Evolutionary conservation across 306 rosid species (phyloP).

Genomic region (Calophaca sinica): DNA sequence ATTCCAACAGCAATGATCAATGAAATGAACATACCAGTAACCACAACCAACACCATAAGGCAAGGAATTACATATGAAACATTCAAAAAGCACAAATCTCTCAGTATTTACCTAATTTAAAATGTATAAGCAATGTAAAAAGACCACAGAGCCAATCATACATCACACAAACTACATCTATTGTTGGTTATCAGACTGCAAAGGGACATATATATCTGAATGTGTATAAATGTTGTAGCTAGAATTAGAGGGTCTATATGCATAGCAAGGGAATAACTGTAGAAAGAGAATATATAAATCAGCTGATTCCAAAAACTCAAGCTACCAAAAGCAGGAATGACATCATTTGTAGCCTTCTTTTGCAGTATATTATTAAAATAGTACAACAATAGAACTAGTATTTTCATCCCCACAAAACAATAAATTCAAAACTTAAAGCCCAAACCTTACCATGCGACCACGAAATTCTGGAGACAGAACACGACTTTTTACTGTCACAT

Average conservation of each 20-base stretch:
- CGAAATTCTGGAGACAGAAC: slow-evolving; percentile 92
- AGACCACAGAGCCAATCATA: not conserved
- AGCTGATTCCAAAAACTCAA: slow-evolving; percentile 30
- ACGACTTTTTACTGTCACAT: slow-evolving; percentile 79
- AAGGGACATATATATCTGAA: not conserved
- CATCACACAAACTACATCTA: not conserved
- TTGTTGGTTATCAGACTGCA: no score
- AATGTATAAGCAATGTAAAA: not conserved
- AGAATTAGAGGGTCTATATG: no score
- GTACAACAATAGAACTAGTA: slow-evolving; percentile 3
- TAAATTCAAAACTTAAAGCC: slow-evolving; percentile 26
- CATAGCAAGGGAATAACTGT: no score
- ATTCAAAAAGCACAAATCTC: no score
- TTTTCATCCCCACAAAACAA: slow-evolving; percentile 31
- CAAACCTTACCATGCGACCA: slow-evolving; percentile 92
- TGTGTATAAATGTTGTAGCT: slow-evolving; percentile 6
- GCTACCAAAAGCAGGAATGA: slow-evolving; percentile 10
- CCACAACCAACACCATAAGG: no score
- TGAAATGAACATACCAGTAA: slow-evolving; percentile 1
- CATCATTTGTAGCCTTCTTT: slow-evolving; percentile 1
- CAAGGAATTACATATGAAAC: no score
- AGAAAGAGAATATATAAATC: not conserved
- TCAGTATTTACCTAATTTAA: not conserved
- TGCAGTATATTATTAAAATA: slow-evolving; percentile 21
- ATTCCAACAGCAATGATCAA: not conserved